These are phyloP conservation scores for Fusarium tuaranense DNA, from an alignment of 2,329 filamentous ascomycete genomes.

Conservation along the genomic window DNA sequence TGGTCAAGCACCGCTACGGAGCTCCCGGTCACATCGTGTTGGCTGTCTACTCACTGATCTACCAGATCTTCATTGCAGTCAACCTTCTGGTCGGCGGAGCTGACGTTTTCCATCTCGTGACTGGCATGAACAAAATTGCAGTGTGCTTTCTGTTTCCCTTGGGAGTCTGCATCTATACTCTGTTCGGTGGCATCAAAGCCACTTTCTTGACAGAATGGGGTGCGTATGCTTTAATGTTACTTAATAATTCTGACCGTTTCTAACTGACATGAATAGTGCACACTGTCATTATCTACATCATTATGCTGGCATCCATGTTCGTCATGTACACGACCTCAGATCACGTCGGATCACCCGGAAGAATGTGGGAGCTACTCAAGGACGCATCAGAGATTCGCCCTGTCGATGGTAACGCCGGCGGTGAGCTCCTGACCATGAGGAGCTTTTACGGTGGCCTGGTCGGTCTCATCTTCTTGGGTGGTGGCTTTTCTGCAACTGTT, in stretches of 20 bases:
- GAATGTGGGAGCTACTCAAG: not conserved
- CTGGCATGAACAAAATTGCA: not conserved
- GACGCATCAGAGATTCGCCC: not conserved
- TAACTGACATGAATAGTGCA: not conserved
- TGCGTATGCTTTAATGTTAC: not conserved
- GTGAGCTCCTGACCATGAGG: not conserved
- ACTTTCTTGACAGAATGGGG: not conserved
- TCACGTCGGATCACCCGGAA: not conserved
- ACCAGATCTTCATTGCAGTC: not conserved
- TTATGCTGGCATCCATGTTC: not conserved
- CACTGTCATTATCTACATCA: not conserved
- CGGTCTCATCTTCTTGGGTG: not conserved
- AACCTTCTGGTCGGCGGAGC: not conserved
- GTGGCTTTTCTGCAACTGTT: not conserved
- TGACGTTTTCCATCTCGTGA: not conserved
- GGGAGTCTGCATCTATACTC: not conserved
- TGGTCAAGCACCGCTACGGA: not conserved
- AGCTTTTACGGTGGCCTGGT: not conserved
- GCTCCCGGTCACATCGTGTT: not conserved
- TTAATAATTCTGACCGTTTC: not conserved
- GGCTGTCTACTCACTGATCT: not conserved
- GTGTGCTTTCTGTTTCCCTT: not conserved
- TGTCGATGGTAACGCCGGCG: not conserved
- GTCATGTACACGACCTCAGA: not conserved
- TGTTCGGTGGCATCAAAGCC: not conserved